These are phyloP conservation scores for Suillus subaureus DNA, from an alignment of 768 basidiomycete species.

Conservation along the genomic window DNA sequence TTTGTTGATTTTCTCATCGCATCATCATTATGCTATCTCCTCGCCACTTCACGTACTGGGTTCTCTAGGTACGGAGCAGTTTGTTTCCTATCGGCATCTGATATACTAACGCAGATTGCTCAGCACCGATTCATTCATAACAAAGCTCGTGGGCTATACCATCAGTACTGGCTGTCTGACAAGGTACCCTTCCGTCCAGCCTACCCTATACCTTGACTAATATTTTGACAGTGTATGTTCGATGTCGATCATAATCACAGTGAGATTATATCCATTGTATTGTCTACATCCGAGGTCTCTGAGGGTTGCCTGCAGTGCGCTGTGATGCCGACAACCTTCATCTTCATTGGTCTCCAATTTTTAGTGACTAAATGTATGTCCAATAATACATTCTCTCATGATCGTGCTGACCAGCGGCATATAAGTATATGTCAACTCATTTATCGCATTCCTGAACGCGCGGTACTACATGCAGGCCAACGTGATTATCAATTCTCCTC, in stretches of 20 bases:
- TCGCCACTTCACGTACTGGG: constrained; percentile 2
- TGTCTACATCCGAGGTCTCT: background rate
- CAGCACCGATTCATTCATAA: background rate
- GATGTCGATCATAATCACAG: background rate
- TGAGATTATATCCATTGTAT: background rate
- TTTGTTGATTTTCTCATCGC: background rate
- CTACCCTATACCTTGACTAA: background rate
- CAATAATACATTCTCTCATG: background rate
- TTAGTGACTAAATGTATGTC: background rate
- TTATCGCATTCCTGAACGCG: background rate
- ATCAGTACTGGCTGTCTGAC: background rate
- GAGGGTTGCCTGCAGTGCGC: background rate
- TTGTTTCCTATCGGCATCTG: background rate
- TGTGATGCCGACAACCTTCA: background rate
- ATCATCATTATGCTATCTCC: background rate
- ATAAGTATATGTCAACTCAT: background rate
- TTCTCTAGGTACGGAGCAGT: background rate
- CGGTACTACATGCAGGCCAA: background rate
- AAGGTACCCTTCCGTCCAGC: background rate
- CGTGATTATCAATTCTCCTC: background rate
- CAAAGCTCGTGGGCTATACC: background rate
- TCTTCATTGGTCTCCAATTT: background rate
- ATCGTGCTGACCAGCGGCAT: background rate
- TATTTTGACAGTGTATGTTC: background rate
- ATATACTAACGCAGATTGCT: background rate